These are phyloP conservation scores for Tremella fuciformis DNA, from an alignment of 768 basidiomycete species.

Conservation along the genomic window DNA sequence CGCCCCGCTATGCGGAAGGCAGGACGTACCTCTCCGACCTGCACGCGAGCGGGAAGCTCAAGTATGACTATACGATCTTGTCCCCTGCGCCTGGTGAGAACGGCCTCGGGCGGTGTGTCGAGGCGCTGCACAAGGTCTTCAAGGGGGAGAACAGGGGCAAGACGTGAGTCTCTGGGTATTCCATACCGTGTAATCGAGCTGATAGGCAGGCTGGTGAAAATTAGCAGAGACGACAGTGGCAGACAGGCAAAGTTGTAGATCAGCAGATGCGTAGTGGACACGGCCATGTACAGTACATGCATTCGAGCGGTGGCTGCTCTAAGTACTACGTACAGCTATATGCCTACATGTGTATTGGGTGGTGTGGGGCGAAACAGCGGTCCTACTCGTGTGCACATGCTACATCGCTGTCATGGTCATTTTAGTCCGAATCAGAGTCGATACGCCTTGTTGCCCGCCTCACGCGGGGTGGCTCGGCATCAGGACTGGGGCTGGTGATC, in stretches of 20 bases:
- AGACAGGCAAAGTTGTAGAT: conserved; percentile 13
- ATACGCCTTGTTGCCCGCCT: background rate
- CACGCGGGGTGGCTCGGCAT: too few relatives aligned
- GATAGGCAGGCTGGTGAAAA: conserved; percentile 20
- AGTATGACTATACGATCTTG: conserved; percentile 41
- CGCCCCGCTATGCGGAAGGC: conserved; percentile 39
- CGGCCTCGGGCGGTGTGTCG: conserved; percentile 31
- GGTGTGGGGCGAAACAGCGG: background rate
- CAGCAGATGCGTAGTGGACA: background rate
- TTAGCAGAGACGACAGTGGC: conserved; percentile 10
- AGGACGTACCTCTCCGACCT: conserved; percentile 39
- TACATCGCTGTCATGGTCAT: background rate
- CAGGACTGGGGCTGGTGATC: too few relatives aligned
- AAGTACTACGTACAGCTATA: too few relatives aligned
- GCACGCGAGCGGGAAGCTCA: conserved; percentile 35
- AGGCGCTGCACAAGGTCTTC: conserved; percentile 36
- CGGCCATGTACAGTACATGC: background rate
- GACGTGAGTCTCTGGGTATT: conserved; percentile 21
- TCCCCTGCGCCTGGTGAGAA: conserved; percentile 18
- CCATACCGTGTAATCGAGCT: background rate
- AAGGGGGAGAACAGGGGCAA: conserved; percentile 33
- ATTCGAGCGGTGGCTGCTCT: too few relatives aligned
- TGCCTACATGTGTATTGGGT: too few relatives aligned
- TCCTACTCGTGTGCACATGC: background rate
- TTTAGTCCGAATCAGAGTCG: conserved; percentile 4